These are phyloP conservation scores for Oryza coarctata DNA, from an alignment of 176 grass and related monocot genomes.

Conservation along the genomic window DNA sequence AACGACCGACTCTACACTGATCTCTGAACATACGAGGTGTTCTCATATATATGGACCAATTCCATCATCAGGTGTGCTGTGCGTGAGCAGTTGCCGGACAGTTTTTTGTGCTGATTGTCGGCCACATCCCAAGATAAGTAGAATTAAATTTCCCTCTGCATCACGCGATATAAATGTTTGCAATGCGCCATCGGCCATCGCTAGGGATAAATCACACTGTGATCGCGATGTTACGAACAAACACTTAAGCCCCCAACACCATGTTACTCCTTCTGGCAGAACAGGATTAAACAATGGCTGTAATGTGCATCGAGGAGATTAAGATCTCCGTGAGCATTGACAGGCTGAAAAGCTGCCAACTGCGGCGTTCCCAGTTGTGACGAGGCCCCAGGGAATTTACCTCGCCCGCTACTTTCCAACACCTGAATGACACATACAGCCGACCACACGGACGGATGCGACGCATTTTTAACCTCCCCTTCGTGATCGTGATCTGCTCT, in stretches of 20 bases:
- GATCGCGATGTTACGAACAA: neutral
- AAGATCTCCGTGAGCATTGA: slow-evolving; percentile 19
- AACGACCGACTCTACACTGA: neutral
- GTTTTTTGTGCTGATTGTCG: neutral
- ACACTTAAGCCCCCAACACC: neutral
- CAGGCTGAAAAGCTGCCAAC: slow-evolving; percentile 22
- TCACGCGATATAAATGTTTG: too few species aligned
- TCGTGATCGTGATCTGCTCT: slow-evolving; percentile 1
- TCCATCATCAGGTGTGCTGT: too few species aligned
- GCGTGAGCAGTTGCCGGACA: neutral
- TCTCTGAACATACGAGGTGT: neutral
- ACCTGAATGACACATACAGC: neutral
- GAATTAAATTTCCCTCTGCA: too few species aligned
- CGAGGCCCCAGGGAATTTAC: slow-evolving; percentile 31
- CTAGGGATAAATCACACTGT: neutral
- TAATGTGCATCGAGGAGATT: neutral
- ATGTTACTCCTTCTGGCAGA: neutral
- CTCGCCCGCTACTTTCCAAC: slow-evolving; percentile 17
- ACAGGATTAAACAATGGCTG: neutral
- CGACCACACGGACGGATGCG: neutral
- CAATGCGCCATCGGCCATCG: neutral
- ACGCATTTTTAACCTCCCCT: neutral
- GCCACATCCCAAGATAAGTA: neutral
- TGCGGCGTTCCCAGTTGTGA: neutral
- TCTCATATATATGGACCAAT: neutral